A percentile compares a stretch with the other conserved stretches of the same genome.
phyloP scores from a whole-genome alignment of 331 rosid genomes.

The Stylosanthes scabra region DNA sequence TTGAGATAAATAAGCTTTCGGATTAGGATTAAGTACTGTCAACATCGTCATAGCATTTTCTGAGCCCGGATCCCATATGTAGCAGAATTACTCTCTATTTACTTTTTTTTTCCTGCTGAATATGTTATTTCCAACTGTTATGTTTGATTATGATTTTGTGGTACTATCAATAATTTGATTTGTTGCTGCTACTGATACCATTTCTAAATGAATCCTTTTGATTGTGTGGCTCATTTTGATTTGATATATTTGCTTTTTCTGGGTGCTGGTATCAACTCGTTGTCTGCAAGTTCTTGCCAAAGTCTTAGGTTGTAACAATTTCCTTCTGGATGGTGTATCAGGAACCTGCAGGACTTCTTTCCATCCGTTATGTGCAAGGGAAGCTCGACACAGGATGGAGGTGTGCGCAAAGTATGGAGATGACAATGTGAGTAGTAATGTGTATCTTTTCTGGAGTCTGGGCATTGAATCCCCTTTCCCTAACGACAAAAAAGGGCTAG shows the following conservation, averaged over 20 bases:
- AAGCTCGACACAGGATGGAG: conserved; percentile 88
- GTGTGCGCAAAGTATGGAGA: conserved; percentile 86
- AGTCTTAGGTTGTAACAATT: conserved; percentile 33
- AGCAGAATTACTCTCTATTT: not conserved
- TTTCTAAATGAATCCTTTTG: conserved; percentile 25
- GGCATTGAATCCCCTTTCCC: not conserved
- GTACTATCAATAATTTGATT: conserved; percentile 21
- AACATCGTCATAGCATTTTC: conserved; percentile 1
- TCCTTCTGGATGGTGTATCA: conserved; percentile 48
- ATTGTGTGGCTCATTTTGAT: conserved; percentile 27
- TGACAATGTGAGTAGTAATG: conserved; percentile 76
- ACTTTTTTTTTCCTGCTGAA: not conserved
- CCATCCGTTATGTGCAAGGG: conserved; percentile 97
- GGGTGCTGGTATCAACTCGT: conserved; percentile 16
- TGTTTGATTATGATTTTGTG: conserved; percentile 30
- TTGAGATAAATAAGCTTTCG: conserved; percentile 16
- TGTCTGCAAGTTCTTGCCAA: conserved; percentile 30
- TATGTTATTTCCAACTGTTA: conserved; percentile 15
- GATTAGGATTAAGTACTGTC: conserved; percentile 12
- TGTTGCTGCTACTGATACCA: conserved; percentile 3
- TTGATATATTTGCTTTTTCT: conserved; percentile 2
- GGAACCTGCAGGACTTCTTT: conserved; percentile 91
- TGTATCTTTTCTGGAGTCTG: conserved; percentile 19
- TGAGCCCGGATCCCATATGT: conserved; percentile 4
- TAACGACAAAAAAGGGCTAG: not conserved